These are phyloP conservation scores for Pholiota molesta DNA, from an alignment of 768 basidiomycete species.

Conservation along the genomic window DNA sequence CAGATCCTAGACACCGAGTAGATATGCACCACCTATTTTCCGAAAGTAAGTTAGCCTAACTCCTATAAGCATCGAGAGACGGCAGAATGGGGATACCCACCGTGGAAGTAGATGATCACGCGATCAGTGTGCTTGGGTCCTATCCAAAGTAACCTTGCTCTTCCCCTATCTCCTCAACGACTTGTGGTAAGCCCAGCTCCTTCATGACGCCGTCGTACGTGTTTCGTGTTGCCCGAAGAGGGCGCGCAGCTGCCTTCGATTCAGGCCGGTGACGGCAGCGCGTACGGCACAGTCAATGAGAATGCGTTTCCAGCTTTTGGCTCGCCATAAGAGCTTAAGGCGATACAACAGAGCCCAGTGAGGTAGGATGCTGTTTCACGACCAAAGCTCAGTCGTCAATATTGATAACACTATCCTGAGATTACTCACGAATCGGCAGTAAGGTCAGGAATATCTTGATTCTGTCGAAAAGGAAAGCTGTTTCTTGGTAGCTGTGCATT, in stretches of 20 bases:
- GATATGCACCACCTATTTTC: conserved; percentile 19
- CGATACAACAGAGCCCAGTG: conserved; percentile 15
- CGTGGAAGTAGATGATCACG: conserved; percentile 21
- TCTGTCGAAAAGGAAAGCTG: conserved; percentile 11
- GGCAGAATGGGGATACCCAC: conserved; percentile 4
- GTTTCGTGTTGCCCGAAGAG: conserved; percentile 19
- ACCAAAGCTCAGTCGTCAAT: neutral
- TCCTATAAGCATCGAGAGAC: neutral
- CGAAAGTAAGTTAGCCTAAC: neutral
- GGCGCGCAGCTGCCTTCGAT: conserved; percentile 17
- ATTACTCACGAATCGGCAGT: conserved; percentile 12
- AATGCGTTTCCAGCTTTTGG: conserved; percentile 16
- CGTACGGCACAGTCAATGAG: neutral
- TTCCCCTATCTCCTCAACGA: conserved; percentile 24
- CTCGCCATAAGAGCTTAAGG: conserved; percentile 13
- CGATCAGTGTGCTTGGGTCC: conserved; percentile 18
- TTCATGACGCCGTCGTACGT: conserved; percentile 24
- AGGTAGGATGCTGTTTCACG: conserved; percentile 14
- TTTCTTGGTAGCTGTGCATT: conserved; percentile 14
- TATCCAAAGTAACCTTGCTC: conserved; percentile 20
- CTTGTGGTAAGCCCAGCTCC: conserved; percentile 13
- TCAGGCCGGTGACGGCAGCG: conserved; percentile 2
- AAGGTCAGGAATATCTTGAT: conserved; percentile 8
- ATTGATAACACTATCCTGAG: neutral
- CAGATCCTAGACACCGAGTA: conserved; percentile 8